These are phyloP conservation scores for Tricladium varicosporioides DNA, from an alignment of 2,329 filamentous ascomycete genomes.

Conservation along the genomic window DNA sequence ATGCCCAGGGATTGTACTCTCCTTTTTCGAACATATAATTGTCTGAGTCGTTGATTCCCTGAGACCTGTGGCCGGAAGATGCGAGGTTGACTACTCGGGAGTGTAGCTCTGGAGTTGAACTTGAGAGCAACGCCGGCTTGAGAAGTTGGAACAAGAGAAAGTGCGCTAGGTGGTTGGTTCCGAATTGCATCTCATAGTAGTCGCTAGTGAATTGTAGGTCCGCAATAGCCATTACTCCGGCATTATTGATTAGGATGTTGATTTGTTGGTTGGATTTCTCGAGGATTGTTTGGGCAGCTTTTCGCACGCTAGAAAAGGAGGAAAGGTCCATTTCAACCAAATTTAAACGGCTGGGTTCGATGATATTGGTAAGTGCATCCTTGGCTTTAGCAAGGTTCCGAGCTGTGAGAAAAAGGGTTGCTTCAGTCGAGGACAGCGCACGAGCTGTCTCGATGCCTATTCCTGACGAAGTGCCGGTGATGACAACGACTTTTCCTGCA, in stretches of 20 bases:
- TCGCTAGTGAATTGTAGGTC: constrained; percentile 39
- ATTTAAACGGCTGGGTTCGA: constrained; percentile 33
- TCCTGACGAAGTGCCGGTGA: constrained; percentile 38
- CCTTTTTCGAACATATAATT: constrained; percentile 18
- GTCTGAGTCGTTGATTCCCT: constrained; percentile 38
- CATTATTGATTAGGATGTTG: constrained; percentile 32
- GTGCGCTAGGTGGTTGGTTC: constrained; percentile 51
- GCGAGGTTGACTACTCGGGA: constrained; percentile 48
- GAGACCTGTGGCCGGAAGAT: constrained; percentile 40
- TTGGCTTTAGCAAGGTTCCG: constrained; percentile 35
- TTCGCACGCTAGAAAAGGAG: constrained; percentile 34
- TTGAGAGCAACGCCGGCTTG: constrained; percentile 41
- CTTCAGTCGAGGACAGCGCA: constrained; percentile 35
- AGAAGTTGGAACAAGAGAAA: constrained; percentile 53
- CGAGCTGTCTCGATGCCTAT: constrained; percentile 38
- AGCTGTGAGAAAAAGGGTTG: constrained; percentile 35
- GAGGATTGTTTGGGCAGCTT: constrained; percentile 30
- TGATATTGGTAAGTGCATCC: constrained; percentile 38
- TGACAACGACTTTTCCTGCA: constrained; percentile 40
- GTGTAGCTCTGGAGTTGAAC: constrained; percentile 38
- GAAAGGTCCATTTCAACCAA: constrained; percentile 35
- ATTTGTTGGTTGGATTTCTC: constrained; percentile 27
- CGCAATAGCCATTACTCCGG: constrained; percentile 21
- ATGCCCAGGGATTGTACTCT: constrained; percentile 37
- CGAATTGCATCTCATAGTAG: constrained; percentile 50